Evolutionary conservation across 1,284 basidiomycete genomes (phyloP).

Genomic region (Tilletia caries): DNA sequence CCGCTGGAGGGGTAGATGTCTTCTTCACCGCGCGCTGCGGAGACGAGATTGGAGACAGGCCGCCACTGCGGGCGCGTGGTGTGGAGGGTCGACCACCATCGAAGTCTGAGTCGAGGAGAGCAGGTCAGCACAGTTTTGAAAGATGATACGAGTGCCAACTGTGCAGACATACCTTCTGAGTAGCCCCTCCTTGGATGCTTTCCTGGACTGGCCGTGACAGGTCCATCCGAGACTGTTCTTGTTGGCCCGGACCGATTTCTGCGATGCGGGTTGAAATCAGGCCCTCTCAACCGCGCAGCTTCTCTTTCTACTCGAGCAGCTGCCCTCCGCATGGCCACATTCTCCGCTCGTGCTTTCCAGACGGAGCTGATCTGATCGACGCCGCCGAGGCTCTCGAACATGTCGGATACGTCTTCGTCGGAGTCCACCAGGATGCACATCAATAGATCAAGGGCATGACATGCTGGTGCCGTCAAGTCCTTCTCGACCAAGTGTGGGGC

Average conservation of each 20-base stretch:
- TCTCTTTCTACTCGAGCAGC: conserved; percentile 7
- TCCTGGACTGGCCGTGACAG: not conserved
- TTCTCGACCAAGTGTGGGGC: not conserved
- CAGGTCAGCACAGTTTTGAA: not conserved
- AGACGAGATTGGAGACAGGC: not conserved
- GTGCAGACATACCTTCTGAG: not conserved
- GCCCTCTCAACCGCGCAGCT: not conserved
- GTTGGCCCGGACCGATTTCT: not conserved
- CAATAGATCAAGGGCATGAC: conserved; percentile 3
- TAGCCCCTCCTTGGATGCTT: not conserved
- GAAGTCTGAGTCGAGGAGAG: not conserved
- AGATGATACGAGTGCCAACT: not conserved
- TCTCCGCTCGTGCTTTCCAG: conserved; percentile 7
- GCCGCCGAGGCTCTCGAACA: conserved; percentile 8
- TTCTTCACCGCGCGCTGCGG: not conserved
- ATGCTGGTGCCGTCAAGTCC: conserved; percentile 4
- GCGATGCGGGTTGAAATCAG: not conserved
- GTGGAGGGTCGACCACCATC: not conserved
- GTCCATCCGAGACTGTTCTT: not conserved
- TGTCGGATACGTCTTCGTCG: not conserved
- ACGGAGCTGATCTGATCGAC: conserved; percentile 9
- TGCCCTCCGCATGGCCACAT: not conserved
- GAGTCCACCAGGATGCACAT: conserved; percentile 11
- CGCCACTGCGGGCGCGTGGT: not conserved
- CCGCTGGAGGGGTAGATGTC: not conserved